These are phyloP conservation scores for Solanum dulcamara DNA, from an alignment of 257 asterid genomes.

Conservation along the genomic window DNA sequence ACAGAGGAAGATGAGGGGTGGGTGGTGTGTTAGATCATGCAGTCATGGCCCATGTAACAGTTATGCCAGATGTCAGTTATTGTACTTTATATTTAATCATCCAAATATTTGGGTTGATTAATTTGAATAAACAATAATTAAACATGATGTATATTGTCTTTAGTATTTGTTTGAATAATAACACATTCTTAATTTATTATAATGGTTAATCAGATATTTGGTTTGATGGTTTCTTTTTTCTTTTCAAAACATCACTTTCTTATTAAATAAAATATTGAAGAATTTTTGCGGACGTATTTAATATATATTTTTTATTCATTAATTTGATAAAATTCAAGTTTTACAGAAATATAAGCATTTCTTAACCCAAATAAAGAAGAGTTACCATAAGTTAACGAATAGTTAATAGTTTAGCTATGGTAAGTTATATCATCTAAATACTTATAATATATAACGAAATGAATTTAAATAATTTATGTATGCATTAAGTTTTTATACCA, in stretches of 20 bases:
- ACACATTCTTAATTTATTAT: background rate
- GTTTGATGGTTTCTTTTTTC: background rate
- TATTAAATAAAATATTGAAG: background rate
- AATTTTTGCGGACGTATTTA: background rate
- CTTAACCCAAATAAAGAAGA: background rate
- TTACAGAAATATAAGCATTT: background rate
- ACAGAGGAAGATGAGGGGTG: no score
- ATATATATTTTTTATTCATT: background rate
- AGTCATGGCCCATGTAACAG: background rate
- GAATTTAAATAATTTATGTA: background rate
- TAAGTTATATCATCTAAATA: background rate
- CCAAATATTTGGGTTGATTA: background rate
- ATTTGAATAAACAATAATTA: background rate
- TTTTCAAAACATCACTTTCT: background rate
- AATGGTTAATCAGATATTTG: background rate
- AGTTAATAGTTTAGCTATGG: background rate
- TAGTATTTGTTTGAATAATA: background rate
- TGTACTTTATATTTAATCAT: background rate
- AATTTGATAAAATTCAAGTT: background rate
- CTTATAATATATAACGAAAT: no score
- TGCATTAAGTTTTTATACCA: background rate
- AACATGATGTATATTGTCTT: background rate
- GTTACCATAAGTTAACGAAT: background rate
- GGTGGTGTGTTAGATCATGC: background rate
- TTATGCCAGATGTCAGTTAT: background rate